Conservation (phyloP, 2,329 filamentous ascomycete species). For the Cladophialophora carrionii region DNA sequence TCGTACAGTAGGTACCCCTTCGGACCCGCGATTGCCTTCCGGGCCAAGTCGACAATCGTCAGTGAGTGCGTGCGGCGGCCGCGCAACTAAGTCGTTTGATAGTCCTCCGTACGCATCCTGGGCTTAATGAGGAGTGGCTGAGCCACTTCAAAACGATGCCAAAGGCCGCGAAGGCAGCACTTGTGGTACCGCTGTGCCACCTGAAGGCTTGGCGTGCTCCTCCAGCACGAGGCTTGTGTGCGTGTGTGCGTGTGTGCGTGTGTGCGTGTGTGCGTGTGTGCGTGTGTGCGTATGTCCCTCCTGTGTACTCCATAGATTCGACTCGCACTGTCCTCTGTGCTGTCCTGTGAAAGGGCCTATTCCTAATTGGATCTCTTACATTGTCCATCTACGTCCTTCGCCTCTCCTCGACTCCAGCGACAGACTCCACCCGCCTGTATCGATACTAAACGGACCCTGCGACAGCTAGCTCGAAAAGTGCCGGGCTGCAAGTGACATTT, state of each 20-base stretch:
- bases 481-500: conserved; percentile 2
- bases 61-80: background rate
- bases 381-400: conserved; percentile 15
- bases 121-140: conserved; percentile 1
- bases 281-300: no score
- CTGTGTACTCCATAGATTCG: background rate
- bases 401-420: conserved; percentile 3
- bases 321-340: background rate
- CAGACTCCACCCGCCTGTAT: background rate
- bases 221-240: background rate
- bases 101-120: background rate
- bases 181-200: conserved; percentile 15
- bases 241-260: no score
- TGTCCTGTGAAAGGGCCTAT: background rate
- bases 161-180: background rate
- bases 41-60: background rate
- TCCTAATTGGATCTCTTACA: background rate
- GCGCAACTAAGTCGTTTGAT: background rate
- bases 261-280: no score
- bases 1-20: background rate
- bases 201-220: conserved; percentile 7
- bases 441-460: conserved; percentile 2
- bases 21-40: no score
- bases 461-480: conserved; percentile 7
- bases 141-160: conserved; percentile 18